A percentile compares a stretch with the other conserved stretches of the same genome.
Conservation (phyloP, 257 asterid genomes). For the Cordia subcordata region DNA sequence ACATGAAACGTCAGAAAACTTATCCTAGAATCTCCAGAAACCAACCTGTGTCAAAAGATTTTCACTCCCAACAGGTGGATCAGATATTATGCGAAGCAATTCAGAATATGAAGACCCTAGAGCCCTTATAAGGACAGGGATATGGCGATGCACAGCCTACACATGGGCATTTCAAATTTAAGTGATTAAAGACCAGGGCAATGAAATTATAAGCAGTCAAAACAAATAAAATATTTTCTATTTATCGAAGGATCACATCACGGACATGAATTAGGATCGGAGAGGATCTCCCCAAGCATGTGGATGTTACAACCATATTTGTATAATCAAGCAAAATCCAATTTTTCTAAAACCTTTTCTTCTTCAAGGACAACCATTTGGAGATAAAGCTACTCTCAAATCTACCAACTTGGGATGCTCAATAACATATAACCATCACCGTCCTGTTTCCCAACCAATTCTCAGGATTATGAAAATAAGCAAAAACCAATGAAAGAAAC, state of each 20-base stretch:
- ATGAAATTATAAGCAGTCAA: slow-evolving; percentile 3
- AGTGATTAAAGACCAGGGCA: slow-evolving; percentile 14
- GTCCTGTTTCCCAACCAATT: not conserved
- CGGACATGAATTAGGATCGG: no score
- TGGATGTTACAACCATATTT: no score
- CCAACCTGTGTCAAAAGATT: slow-evolving; percentile 71
- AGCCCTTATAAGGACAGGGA: slow-evolving; percentile 68
- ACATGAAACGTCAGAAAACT: no score
- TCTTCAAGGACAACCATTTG: no score
- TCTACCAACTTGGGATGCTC: no score
- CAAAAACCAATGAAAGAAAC: slow-evolving; percentile 33
- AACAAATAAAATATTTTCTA: not conserved
- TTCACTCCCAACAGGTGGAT: slow-evolving; percentile 95
- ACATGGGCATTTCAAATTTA: slow-evolving; percentile 6
- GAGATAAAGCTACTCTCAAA: no score
- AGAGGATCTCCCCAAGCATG: no score
- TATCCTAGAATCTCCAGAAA: not conserved
- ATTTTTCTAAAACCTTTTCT: no score
- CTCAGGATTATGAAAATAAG: not conserved
- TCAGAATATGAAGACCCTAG: slow-evolving; percentile 64
- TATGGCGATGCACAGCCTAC: slow-evolving; percentile 95
- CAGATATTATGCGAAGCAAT: slow-evolving; percentile 70
- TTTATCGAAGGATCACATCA: no score
- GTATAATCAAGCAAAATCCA: no score
- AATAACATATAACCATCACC: no score